Conservation (phyloP, 2,329 filamentous ascomycete genomes). For the Monosporascus sp. region DNA sequence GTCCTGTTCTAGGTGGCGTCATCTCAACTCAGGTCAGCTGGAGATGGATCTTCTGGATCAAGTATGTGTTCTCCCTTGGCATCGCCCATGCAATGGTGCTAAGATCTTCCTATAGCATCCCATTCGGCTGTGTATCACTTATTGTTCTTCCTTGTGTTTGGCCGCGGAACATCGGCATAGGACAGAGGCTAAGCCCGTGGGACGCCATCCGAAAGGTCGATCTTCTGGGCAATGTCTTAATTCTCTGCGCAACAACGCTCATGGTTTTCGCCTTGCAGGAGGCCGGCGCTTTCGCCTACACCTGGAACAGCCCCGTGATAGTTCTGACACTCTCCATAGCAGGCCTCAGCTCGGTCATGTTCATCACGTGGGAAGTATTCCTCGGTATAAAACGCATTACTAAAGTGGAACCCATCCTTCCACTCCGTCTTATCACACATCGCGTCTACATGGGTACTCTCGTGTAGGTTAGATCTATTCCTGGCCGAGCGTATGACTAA, state of each 20-base stretch:
- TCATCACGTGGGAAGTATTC: constrained; percentile 46
- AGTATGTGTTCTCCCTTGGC: constrained; percentile 34
- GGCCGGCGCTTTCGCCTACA: constrained; percentile 44
- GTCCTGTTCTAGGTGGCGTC: constrained; percentile 51
- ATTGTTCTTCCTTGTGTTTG: constrained; percentile 41
- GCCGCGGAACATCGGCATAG: constrained; percentile 31
- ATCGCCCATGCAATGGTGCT: constrained; percentile 1
- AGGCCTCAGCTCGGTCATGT: constrained; percentile 40
- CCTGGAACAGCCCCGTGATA: constrained; percentile 48
- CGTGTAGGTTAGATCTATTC: constrained; percentile 33
- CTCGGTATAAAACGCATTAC: constrained; percentile 32
- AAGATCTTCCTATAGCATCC: constrained; percentile 33
- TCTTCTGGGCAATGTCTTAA: constrained; percentile 43
- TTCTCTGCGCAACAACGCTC: constrained; percentile 47
- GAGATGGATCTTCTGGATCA: constrained; percentile 58
- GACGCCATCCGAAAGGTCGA: constrained; percentile 43
- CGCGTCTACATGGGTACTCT: constrained; percentile 47
- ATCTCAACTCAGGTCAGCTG: constrained; percentile 49
- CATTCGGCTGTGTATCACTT: constrained; percentile 42
- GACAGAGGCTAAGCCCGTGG: constrained; percentile 29
- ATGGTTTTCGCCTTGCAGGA: constrained; percentile 53
- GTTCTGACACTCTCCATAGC: constrained; percentile 43
- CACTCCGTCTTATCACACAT: constrained; percentile 39
- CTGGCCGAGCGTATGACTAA: no score
- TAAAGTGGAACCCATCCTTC: constrained; percentile 50